phyloP scores from a whole-genome alignment of 495 filamentous ascomycete genomes.

The Pseudevernia furfuracea region DNA sequence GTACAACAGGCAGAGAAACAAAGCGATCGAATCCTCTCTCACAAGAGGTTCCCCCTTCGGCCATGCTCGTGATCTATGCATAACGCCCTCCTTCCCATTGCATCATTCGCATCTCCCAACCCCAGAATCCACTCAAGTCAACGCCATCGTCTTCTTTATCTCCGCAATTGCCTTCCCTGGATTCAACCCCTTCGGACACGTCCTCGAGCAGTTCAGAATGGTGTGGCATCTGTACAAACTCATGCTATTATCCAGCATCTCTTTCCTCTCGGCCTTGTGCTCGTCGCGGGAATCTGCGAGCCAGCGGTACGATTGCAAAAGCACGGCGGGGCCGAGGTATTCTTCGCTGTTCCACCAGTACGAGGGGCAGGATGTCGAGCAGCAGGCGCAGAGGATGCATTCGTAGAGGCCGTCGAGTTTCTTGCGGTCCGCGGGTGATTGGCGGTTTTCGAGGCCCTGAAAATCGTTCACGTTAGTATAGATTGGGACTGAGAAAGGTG shows the following conservation, averaged over 20 bases:
- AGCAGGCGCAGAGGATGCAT: conserved; percentile 99
- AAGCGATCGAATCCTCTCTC: neutral
- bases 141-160: conserved; percentile 96
- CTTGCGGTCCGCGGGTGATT: conserved; percentile 79
- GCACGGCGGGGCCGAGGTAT: conserved; percentile 93
- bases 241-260: conserved; percentile 94
- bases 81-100: neutral
- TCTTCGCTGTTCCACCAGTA: conserved; percentile 99
- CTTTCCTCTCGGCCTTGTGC: conserved; percentile 76
- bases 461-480: too few species aligned
- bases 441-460: conserved; percentile 80
- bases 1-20: neutral
- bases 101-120: neutral
- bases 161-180: conserved; percentile 88
- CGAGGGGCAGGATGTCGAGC: conserved; percentile 92
- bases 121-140: conserved; percentile 28
- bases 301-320: conserved; percentile 96
- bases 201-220: conserved; percentile 93
- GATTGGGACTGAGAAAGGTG: neutral
- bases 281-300: conserved; percentile 88
- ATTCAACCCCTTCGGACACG: conserved; percentile 97
- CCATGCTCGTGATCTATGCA: neutral
- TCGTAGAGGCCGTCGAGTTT: conserved; percentile 99
- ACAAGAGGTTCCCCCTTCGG: neutral
- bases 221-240: conserved; percentile 97